Conservation (phyloP, 495 filamentous ascomycete genomes). For the Penicillium alfredii region DNA sequence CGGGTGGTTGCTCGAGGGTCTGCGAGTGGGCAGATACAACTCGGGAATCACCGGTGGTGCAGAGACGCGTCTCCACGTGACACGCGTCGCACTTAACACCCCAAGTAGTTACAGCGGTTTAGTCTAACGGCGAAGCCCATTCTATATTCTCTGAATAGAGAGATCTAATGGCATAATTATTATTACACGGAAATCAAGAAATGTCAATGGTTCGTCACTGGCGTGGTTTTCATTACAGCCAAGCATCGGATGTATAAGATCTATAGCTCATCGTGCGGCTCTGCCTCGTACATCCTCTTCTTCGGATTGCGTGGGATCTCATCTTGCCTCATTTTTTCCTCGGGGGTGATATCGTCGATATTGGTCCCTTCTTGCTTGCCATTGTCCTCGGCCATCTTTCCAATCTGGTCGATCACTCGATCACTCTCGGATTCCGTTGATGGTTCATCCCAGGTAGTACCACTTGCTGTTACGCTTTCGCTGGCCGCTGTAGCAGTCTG, state of each 20-base stretch:
- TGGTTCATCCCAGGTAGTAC: constrained; percentile 21
- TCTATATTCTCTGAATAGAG: too few relatives aligned
- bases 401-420: constrained; percentile 49
- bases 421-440: constrained; percentile 23
- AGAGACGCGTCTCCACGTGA: constrained; percentile 40
- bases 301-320: constrained; percentile 60
- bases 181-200: too few relatives aligned
- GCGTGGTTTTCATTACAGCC: constrained; percentile 4
- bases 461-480: constrained; percentile 10
- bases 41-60: constrained; percentile 19
- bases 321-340: constrained; percentile 40
- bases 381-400: constrained; percentile 48
- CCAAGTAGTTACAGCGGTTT: too few relatives aligned
- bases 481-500: constrained; percentile 15
- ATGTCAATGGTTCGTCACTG: constrained; percentile 6
- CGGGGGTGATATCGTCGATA: constrained; percentile 30
- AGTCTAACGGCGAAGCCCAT: too few relatives aligned
- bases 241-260: neutral
- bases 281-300: constrained; percentile 78
- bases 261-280: constrained; percentile 51
- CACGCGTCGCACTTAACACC: constrained; percentile 30
- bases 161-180: too few relatives aligned
- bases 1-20: too few relatives aligned
- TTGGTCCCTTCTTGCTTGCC: constrained; percentile 29
- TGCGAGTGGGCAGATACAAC: too few relatives aligned